phyloP scores from a whole-genome alignment of 2,329 filamentous ascomycete genomes.

The Pseudogymnoascus sp. region DNA sequence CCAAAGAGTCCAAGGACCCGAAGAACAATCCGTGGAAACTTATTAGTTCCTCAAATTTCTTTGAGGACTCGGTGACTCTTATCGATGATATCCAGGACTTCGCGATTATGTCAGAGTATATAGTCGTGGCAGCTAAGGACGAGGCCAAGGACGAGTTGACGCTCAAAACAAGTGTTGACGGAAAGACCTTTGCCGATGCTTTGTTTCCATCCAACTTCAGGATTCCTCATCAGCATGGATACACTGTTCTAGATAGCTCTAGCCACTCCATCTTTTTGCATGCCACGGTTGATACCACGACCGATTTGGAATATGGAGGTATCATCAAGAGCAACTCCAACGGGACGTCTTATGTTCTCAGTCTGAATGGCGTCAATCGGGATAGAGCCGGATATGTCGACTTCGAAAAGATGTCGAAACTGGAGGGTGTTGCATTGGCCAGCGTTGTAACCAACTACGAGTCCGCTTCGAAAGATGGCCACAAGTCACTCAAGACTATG shows the following conservation, averaged over 20 bases:
- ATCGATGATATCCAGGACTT: conserved; percentile 73
- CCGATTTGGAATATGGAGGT: conserved; percentile 65
- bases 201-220: conserved; percentile 81
- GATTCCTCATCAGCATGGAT: conserved; percentile 68
- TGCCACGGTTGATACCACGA: conserved; percentile 64
- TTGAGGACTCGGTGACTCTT: conserved; percentile 50
- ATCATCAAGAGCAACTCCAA: conserved; percentile 99
- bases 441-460: conserved; percentile 74
- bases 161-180: conserved; percentile 77
- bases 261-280: conserved; percentile 93
- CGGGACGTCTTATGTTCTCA: conserved; percentile 87
- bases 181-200: conserved; percentile 70
- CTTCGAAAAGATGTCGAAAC: conserved; percentile 88
- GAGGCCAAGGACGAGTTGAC: conserved; percentile 59
- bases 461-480: conserved; percentile 44
- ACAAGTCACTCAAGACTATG: conserved; percentile 78
- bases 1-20: conserved; percentile 56
- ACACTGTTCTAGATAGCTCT: conserved; percentile 90
- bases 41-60: conserved; percentile 67
- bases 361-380: conserved; percentile 72
- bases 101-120: conserved; percentile 94
- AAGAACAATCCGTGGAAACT: conserved; percentile 58
- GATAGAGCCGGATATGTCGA: conserved; percentile 74
- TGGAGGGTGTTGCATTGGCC: conserved; percentile 83
- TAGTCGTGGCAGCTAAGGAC: conserved; percentile 69